These are phyloP conservation scores for Solanum acaule DNA, from an alignment of 257 asterid species.

Conservation along the genomic window DNA sequence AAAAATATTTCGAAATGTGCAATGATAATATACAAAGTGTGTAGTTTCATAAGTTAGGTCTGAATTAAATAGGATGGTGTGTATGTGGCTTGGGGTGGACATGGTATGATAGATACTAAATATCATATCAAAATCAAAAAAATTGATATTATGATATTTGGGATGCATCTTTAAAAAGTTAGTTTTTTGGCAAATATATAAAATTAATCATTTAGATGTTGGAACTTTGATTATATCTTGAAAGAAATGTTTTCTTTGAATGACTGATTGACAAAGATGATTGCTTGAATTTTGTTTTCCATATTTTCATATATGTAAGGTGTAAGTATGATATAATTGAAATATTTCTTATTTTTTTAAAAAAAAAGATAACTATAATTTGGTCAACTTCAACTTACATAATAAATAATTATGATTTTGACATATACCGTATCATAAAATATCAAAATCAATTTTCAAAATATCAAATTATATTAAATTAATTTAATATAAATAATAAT, in stretches of 20 bases:
- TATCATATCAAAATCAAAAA: neutral
- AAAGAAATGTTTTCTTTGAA: neutral
- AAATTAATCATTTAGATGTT: neutral
- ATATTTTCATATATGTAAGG: no score
- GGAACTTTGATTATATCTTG: neutral
- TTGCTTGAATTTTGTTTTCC: neutral
- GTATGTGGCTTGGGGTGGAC: neutral
- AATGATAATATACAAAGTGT: neutral
- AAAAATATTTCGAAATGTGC: neutral
- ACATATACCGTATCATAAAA: no score
- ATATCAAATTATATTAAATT: no score
- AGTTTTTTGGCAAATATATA: no score
- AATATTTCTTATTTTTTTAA: no score
- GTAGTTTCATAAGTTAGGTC: fast-evolving
- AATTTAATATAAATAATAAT: no score
- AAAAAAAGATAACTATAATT: no score
- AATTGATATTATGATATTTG: neutral
- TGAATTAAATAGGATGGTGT: neutral
- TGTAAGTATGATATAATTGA: neutral
- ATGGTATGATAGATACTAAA: neutral
- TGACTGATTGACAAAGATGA: neutral
- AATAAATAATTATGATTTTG: no score
- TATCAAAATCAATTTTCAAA: no score
- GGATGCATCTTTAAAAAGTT: neutral
- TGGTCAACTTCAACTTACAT: no score